A percentile compares a stretch with the other conserved stretches of the same genome.
phyloP scores from a whole-genome alignment of 345 rosid species.

The Salix suchowensis region DNA sequence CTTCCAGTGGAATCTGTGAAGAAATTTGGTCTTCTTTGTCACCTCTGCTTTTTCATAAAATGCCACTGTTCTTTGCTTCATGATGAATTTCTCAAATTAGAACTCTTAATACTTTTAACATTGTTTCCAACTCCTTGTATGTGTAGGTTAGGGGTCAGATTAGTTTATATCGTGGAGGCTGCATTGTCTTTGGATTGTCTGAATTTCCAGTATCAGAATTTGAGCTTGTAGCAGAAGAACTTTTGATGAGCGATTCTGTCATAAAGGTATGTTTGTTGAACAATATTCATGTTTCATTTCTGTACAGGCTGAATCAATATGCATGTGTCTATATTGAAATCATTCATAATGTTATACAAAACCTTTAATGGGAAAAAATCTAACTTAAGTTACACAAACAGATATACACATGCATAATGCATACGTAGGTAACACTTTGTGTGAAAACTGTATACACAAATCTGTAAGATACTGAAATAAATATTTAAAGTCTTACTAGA shows the following conservation, averaged over 20 bases:
- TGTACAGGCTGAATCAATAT: neutral
- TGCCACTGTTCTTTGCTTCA: conserved; percentile 10
- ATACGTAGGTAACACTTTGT: neutral
- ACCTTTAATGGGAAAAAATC: neutral
- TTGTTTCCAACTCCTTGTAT: conserved; percentile 10
- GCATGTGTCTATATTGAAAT: neutral
- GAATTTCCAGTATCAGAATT: conserved; percentile 86
- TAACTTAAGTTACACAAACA: neutral
- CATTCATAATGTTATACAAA: neutral
- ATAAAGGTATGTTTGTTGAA: conserved; percentile 61
- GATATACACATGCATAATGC: neutral
- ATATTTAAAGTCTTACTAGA: neutral
- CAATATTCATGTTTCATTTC: neutral
- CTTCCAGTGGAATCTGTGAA: neutral
- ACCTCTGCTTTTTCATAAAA: neutral
- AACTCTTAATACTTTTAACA: neutral
- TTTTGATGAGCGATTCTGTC: conserved; percentile 89
- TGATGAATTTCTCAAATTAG: neutral
- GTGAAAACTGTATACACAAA: neutral
- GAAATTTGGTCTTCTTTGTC: neutral
- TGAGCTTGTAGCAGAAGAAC: conserved; percentile 97
- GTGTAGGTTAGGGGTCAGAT: conserved; percentile 94
- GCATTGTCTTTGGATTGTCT: conserved; percentile 82
- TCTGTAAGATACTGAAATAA: neutral
- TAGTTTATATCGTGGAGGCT: conserved; percentile 76